Evolutionary conservation across 768 basidiomycete species (phyloP).

Genomic region (Hypholoma sublateritium): DNA sequence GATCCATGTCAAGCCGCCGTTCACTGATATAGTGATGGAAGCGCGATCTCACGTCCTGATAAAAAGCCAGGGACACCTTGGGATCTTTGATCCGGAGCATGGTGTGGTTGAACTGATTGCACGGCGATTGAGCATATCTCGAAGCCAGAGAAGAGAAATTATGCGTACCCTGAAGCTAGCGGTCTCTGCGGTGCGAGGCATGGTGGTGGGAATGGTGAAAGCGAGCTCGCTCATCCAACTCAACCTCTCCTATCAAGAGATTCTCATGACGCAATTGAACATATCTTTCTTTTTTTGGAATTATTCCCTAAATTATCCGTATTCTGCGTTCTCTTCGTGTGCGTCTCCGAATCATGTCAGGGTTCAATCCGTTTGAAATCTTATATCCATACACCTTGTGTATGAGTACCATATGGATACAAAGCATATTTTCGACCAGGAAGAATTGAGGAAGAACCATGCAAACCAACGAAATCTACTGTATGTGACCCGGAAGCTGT

Average conservation of each 20-base stretch:
- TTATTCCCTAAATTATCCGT: no score
- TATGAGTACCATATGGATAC: no score
- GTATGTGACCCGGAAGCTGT: no score
- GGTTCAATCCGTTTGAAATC: no score
- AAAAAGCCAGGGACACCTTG: slow-evolving; percentile 77
- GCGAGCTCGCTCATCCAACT: background rate
- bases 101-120: slow-evolving; percentile 73
- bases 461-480: no score
- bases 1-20: background rate
- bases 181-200: slow-evolving; percentile 67
- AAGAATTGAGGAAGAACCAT: no score
- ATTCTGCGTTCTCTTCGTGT: no score
- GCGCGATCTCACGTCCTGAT: slow-evolving; percentile 54
- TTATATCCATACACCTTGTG: no score
- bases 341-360: no score
- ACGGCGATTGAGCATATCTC: slow-evolving; percentile 1
- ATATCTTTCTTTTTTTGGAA: background rate
- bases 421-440: no score
- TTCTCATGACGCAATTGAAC: slow-evolving; percentile 1
- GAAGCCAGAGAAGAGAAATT: background rate
- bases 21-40: background rate
- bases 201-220: slow-evolving; percentile 27
- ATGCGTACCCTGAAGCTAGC: slow-evolving; percentile 56
- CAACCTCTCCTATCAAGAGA: background rate
- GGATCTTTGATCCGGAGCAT: slow-evolving; percentile 92